Evolutionary conservation across 805 yeast genomes (phyloP).

Genomic region (Barnettozyma salicaria): DNA sequence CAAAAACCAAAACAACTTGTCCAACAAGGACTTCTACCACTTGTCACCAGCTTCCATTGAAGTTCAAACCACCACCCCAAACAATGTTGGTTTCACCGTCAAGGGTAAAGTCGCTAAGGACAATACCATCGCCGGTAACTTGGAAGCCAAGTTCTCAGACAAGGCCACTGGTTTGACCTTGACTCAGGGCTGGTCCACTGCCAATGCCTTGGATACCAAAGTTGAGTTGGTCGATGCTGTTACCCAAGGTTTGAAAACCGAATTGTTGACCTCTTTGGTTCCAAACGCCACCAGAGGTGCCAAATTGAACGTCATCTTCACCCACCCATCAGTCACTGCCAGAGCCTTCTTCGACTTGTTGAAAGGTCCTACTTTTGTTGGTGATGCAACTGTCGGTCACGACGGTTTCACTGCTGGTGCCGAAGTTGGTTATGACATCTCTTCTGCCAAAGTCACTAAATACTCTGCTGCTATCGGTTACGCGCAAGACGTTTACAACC

Average conservation of each 20-base stretch:
- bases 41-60: constrained; percentile 80
- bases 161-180: constrained; percentile 86
- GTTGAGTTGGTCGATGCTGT: constrained; percentile 86
- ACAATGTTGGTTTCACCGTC: constrained; percentile 91
- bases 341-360: constrained; percentile 91
- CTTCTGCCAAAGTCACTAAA: constrained; percentile 86
- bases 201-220: constrained; percentile 87
- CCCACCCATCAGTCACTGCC: constrained; percentile 89
- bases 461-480: constrained; percentile 93
- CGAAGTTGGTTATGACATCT: constrained; percentile 93
- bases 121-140: constrained; percentile 76
- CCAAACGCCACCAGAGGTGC: constrained; percentile 86
- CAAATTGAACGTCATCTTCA: constrained; percentile 83
- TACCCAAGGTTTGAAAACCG: constrained; percentile 93
- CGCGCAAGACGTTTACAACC: constrained; percentile 78
- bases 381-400: constrained; percentile 92
- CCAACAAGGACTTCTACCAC: constrained; percentile 92
- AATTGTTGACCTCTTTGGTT: constrained; percentile 77
- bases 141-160: constrained; percentile 91
- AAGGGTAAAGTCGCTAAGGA: constrained; percentile 83
- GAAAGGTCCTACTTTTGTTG: constrained; percentile 93
- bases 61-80: constrained; percentile 89
- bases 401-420: constrained; percentile 97
- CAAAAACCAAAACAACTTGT: constrained; percentile 85
- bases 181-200: constrained; percentile 97